These are phyloP conservation scores for Globisporangium ultimum DNA, from an alignment of 352 stramenopile species.

Conservation along the genomic window DNA sequence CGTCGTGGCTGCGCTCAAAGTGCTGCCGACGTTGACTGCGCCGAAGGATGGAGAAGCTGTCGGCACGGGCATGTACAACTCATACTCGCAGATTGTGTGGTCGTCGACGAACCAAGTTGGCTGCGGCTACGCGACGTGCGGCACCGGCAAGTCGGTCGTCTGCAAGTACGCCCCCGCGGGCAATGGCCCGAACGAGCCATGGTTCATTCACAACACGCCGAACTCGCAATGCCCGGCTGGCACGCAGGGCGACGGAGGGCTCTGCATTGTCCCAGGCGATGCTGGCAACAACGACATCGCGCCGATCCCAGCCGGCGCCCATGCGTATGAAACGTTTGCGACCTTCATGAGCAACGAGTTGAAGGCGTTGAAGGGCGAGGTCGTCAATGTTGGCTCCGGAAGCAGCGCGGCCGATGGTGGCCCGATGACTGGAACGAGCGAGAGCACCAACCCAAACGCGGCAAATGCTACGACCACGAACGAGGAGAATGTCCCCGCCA, in stretches of 20 bases:
- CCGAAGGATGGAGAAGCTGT: conserved; percentile 44
- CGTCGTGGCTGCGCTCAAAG: conserved; percentile 43
- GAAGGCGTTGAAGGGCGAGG: conserved; percentile 38
- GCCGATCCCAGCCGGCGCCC: conserved; percentile 43
- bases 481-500: background rate
- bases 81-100: conserved; percentile 80
- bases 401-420: conserved; percentile 9
- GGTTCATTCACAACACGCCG: conserved; percentile 53
- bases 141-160: conserved; percentile 37
- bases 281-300: conserved; percentile 43
- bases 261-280: conserved; percentile 56
- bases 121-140: conserved; percentile 50
- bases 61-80: conserved; percentile 59
- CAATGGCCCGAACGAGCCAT: conserved; percentile 47
- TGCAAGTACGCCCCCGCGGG: conserved; percentile 59
- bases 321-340: conserved; percentile 61
- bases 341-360: conserved; percentile 52
- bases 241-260: conserved; percentile 33
- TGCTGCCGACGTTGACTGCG: conserved; percentile 40
- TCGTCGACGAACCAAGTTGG: conserved; percentile 51
- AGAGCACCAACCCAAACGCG: conserved; percentile 11
- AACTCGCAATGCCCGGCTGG: conserved; percentile 48
- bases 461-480: background rate
- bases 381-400: background rate
- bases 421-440: conserved; percentile 10